Base-by-base conservation (phyloP, 1,139 yeast species). In the Suhomyces chickasaworum region DNA sequence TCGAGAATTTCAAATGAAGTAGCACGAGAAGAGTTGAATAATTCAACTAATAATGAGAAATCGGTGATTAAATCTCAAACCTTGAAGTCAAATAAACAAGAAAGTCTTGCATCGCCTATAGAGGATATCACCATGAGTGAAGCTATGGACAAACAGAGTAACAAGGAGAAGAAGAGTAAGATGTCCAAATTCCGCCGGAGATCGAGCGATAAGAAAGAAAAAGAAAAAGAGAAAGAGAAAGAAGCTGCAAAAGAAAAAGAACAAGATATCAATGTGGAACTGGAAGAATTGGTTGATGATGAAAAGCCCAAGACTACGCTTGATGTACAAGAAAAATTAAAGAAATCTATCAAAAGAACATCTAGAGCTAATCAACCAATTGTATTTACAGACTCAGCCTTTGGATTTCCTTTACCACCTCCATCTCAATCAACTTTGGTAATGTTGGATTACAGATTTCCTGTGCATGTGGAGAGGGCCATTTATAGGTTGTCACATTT, bases 381-480 rank as follows among this genome's bases (percentile, higher is more conserved):
- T 37, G 82, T 83, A 53, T 86, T 86, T 66, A 84, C 88, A 2
- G 93, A 86, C 54, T 84, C 91, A 20, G 91, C 93, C 4, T 86
- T 86, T 68, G 95, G 95, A 4, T 86, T 86, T 66, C 95, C 95
- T 4, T 69, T 86, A 47, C 95, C 95, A 1, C 90, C 90, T 31
- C 80, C 89, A 21, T 83, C 91, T 0, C 80, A 77, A 37, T 83
- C 91, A 0, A 86, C 93, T 0, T 73, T 86, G 45, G 78, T 86
- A 27, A 86, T 86, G 95, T 74, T 86, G 54, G 91, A 86, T 62
- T 84, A 85, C 60, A 74, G 99, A 53, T 88, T 89, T 64, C 97
- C 98, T 0, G 84, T 93, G 39, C 97, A 91, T 63, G 95, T 93
- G 39, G 99, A 95, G 66, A 77, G 99, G 38, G 98, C 99, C 1